Evolutionary conservation across 331 rosid species (phyloP).

Genomic region (Pyracantha coccinea): DNA sequence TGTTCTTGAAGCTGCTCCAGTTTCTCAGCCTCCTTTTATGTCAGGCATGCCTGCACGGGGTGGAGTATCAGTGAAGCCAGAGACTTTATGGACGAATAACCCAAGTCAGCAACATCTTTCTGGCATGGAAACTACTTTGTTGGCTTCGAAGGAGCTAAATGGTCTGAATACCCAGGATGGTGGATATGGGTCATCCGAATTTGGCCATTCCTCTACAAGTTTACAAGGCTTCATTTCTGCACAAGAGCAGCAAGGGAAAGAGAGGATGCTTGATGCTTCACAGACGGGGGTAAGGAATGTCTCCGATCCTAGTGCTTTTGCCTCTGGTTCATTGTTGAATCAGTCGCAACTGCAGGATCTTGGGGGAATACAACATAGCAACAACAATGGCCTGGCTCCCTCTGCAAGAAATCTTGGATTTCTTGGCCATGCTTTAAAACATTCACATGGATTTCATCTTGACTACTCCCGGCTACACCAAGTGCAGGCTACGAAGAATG

Average conservation of each 20-base stretch:
- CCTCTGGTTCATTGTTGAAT: slow-evolving; percentile 21
- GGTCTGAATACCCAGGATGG: slow-evolving; percentile 19
- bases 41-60: slow-evolving; percentile 25
- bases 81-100: slow-evolving; percentile 24
- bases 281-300: slow-evolving; percentile 22
- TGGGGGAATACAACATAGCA: slow-evolving; percentile 10
- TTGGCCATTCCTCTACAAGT: slow-evolving; percentile 7
- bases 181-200: slow-evolving; percentile 18
- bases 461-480: slow-evolving; percentile 22
- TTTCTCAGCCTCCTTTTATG: slow-evolving; percentile 17
- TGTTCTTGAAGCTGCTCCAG: slow-evolving; percentile 30
- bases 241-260: slow-evolving; percentile 12
- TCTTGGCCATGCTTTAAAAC: slow-evolving; percentile 11
- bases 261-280: slow-evolving; percentile 15
- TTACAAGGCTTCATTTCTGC: slow-evolving; percentile 23
- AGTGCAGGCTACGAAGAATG: slow-evolving; percentile 25
- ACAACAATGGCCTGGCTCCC: slow-evolving; percentile 15
- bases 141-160: slow-evolving; percentile 15
- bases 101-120: slow-evolving; percentile 22
- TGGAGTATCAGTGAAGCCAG: slow-evolving; percentile 19
- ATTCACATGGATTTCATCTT: slow-evolving; percentile 18
- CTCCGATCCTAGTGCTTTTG: slow-evolving; percentile 19
- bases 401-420: slow-evolving; percentile 20
- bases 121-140: slow-evolving; percentile 18
- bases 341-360: slow-evolving; percentile 27